Percentiles rank a stretch among this genome's conserved stretches.
These are phyloP conservation scores for Leishmania gerbilli DNA, from an alignment of 208 protist genomes.

Conservation along the genomic window DNA sequence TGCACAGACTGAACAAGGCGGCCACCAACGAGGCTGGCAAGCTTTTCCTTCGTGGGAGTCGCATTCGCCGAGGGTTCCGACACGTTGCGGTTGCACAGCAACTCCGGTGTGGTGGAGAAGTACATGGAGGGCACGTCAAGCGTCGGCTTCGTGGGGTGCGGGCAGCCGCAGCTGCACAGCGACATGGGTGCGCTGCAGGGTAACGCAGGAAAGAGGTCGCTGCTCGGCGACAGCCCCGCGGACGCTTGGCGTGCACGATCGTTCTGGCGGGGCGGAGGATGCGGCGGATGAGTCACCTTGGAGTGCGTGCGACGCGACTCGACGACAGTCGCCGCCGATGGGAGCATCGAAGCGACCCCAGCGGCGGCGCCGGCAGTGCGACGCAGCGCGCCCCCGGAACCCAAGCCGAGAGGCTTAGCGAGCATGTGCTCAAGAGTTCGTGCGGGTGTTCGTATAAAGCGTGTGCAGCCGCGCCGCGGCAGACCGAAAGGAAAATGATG, in stretches of 20 bases:
- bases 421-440: not conserved
- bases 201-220: not conserved
- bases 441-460: not conserved
- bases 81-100: slow-evolving; percentile 3
- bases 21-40: slow-evolving; percentile 39
- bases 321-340: not conserved
- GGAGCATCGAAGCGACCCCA: not conserved
- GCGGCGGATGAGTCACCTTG: slow-evolving; percentile 20
- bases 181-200: slow-evolving; percentile 11
- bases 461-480: not conserved
- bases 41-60: slow-evolving; percentile 17
- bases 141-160: slow-evolving; percentile 18
- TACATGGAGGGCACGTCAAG: slow-evolving; percentile 21
- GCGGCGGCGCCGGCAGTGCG: not conserved
- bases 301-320: slow-evolving; percentile 15
- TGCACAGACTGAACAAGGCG: slow-evolving; percentile 65
- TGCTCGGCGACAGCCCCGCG: not conserved
- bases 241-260: not conserved
- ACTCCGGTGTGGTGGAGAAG: slow-evolving; percentile 16
- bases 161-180: slow-evolving; percentile 33
- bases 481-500: not conserved
- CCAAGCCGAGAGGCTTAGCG: not conserved
- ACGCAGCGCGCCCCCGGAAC: not conserved
- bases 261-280: slow-evolving; percentile 24
- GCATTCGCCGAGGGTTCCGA: not conserved